A percentile compares a stretch with the other conserved stretches of the same genome.
Conservation (phyloP, 805 yeast genomes). For the Wickerhamiella allomyrinae region DNA sequence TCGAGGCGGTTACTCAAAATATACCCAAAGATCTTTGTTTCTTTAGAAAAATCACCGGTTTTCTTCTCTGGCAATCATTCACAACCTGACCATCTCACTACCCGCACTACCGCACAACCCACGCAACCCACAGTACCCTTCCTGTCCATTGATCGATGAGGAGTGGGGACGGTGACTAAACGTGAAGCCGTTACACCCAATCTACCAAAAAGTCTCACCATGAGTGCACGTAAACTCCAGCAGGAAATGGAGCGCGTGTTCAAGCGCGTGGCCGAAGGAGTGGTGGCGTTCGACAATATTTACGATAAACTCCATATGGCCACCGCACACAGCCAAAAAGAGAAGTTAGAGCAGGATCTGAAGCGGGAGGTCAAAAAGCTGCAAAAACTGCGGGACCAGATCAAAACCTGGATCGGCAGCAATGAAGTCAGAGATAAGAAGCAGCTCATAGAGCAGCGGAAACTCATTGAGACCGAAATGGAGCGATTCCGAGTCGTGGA, state of each 20-base stretch:
- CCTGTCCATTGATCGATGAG: too few relatives aligned
- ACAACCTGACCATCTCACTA: too few relatives aligned
- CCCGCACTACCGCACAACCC: too few relatives aligned
- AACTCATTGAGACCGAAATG: slow-evolving; percentile 56
- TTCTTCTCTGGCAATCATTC: too few relatives aligned
- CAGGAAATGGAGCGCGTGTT: slow-evolving; percentile 81
- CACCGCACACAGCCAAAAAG: slow-evolving; percentile 78
- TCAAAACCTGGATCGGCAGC: slow-evolving; percentile 86
- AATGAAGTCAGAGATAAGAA: slow-evolving; percentile 85
- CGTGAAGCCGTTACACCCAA: too few relatives aligned
- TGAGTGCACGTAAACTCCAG: slow-evolving; percentile 21
- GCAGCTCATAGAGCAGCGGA: slow-evolving; percentile 60
- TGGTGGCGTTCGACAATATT: slow-evolving; percentile 67
- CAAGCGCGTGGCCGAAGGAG: slow-evolving; percentile 86
- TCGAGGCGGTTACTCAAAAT: too few relatives aligned
- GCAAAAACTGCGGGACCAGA: slow-evolving; percentile 87
- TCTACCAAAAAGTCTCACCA: too few relatives aligned
- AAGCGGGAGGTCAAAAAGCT: slow-evolving; percentile 90
- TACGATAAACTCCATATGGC: slow-evolving; percentile 74
- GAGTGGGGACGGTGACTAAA: too few relatives aligned
- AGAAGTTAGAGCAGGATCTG: slow-evolving; percentile 75
- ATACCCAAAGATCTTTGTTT: too few relatives aligned
- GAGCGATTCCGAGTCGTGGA: slow-evolving; percentile 92
- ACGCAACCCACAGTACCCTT: too few relatives aligned
- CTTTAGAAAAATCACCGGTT: too few relatives aligned